A percentile compares a stretch with the other conserved stretches of the same genome.
Conservation (phyloP, 148 eudicot species). For the Cornus suecica region DNA sequence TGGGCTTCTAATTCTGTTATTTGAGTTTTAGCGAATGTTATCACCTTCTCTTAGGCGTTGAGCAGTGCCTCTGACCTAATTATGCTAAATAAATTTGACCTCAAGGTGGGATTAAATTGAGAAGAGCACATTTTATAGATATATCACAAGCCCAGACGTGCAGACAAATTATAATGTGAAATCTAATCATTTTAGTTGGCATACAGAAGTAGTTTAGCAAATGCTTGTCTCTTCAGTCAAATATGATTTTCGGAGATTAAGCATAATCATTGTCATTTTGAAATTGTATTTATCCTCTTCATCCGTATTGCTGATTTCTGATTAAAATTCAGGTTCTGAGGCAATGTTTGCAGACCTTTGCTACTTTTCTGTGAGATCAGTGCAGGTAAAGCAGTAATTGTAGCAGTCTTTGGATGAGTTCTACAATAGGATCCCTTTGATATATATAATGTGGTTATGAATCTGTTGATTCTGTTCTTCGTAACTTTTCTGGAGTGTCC, state of each 20-base stretch:
- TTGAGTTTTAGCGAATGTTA: background rate
- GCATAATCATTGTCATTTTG: background rate
- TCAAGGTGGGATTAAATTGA: background rate
- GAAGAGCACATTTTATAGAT: background rate
- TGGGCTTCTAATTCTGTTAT: background rate
- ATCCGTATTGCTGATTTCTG: slow-evolving; percentile 8
- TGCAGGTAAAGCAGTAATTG: slow-evolving; percentile 60
- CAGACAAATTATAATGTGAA: background rate
- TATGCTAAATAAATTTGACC: background rate
- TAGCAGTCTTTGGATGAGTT: background rate
- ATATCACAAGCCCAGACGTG: background rate
- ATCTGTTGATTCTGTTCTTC: slow-evolving; percentile 8
- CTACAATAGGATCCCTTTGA: slow-evolving; percentile 1
- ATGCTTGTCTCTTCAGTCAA: too few species aligned
- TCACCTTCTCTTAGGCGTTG: background rate
- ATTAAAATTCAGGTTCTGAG: slow-evolving; percentile 73
- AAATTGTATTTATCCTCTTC: background rate
- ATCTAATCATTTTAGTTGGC: background rate
- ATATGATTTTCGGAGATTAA: background rate
- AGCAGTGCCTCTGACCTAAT: background rate
- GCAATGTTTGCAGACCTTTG: slow-evolving; percentile 99
- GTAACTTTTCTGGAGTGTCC: background rate
- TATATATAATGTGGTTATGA: background rate
- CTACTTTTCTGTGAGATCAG: slow-evolving; percentile 94
- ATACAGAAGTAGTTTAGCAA: too few species aligned